Evolutionary conservation across 108 stramenopile genomes (phyloP).

Genomic region (Nitzschia sp.): DNA sequence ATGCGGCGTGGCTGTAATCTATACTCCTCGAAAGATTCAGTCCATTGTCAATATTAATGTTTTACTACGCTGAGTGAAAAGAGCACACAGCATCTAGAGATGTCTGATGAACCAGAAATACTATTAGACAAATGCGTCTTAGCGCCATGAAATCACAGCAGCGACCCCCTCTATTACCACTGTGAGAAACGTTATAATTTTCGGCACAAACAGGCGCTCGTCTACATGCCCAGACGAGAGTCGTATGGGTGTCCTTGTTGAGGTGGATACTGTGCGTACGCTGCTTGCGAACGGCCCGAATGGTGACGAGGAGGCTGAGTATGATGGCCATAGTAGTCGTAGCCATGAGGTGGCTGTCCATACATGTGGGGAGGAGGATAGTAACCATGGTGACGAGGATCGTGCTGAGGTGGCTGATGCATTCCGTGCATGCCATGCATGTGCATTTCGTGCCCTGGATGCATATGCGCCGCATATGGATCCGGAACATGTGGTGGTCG

Average conservation of each 20-base stretch:
- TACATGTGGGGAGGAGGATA: conserved; percentile 47
- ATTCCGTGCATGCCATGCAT: conserved; percentile 42
- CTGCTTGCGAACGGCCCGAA: conserved; percentile 10
- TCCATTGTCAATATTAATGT: too few relatives aligned
- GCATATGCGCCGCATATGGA: conserved; percentile 28
- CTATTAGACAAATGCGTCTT: too few relatives aligned
- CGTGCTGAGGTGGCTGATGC: conserved; percentile 48
- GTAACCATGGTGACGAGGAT: conserved; percentile 49
- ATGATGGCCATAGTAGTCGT: conserved; percentile 48
- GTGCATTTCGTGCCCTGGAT: conserved; percentile 46
- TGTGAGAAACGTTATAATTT: too few relatives aligned
- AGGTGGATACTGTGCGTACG: neutral
- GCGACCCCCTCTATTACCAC: too few relatives aligned
- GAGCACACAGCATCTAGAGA: too few relatives aligned
- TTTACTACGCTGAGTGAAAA: too few relatives aligned
- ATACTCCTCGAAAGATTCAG: too few relatives aligned
- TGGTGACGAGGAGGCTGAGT: conserved; percentile 29
- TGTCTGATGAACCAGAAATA: too few relatives aligned
- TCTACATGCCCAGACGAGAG: too few relatives aligned
- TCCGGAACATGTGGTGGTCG: conserved; percentile 12
- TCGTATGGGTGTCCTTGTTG: conserved; percentile 13
- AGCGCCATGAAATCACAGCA: too few relatives aligned
- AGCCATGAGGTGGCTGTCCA: conserved; percentile 37
- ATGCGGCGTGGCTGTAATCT: too few relatives aligned
- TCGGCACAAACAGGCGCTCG: too few relatives aligned